Base-by-base conservation (phyloP, 257 asterid species). In the Datura wrightii region DNA sequence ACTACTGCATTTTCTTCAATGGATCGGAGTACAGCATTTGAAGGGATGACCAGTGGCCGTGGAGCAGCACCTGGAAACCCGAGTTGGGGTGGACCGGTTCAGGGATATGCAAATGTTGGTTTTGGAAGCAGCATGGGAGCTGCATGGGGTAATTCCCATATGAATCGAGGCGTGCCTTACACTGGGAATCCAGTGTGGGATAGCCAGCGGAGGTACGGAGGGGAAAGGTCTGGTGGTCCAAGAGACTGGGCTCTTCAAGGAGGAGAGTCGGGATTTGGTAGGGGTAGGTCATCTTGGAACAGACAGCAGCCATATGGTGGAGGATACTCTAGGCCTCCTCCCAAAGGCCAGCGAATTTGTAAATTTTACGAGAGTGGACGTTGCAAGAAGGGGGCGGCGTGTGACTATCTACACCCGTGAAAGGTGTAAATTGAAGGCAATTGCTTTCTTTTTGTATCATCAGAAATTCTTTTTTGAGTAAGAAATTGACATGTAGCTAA, bases 331-430 rank as follows among this genome's bases (percentile, higher is more conserved):
- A 90, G 96, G 85, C 90, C 94, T 42, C 88, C 90, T 6, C 94
- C 93, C 0, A 94, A 89, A 87, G 96, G 94, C 84, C 97, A 96
- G 66, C 88, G 99, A 62, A 92, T 97, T 41, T 97, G 99, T 72
- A 97, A 94, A 85, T 97, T 94, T 85, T 94, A 92, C 9, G 99
- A 91, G 86, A 92, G 94, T 52, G 99, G 98, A 41, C 97, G 85
- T 71, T 97, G 99, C 94, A 93, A 88, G 85, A 97, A 97, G 88
- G 99, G 99, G 3, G 94, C 98, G 6, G 94, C 91, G 13, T 97
- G 99, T 8, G 98, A 92, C 83, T 94, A 94, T 84, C 92, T 92
- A 42, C 99, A 97, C 83, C 97, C 97, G 1, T 93, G 87, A 94
- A 24, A 55, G 72, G 24, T 44, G 56, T 52, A 19, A 86, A 79